Evolutionary conservation across 2,329 filamentous ascomycete genomes (phyloP), one percentile per base, ranked within the genome.

Genomic region (Ceratocystis colombiana): DNA sequence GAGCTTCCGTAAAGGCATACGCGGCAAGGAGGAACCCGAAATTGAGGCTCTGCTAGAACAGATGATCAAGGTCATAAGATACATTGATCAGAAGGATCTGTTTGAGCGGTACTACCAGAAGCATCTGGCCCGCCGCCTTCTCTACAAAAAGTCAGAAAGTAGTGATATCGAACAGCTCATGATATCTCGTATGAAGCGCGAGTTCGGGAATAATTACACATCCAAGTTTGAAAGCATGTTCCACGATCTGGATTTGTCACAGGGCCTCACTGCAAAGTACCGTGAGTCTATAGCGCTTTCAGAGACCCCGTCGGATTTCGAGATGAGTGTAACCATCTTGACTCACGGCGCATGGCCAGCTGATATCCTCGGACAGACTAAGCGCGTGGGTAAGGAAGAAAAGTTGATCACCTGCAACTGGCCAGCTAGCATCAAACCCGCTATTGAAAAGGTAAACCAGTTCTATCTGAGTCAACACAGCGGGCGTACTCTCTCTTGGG

Each of bases 101-200:
- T 96, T 99, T 72, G 93, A 99, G 77, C 85, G 89, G 3, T 99
- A 99, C 75, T 97, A 99, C 79, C 96, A 97, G 79, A 96, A 96
- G 74, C 94, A 99, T 76, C 82, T 99, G 28, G 93, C 90, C 57
- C 88, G 90, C 68, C 86, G 94, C 64, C 78, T 99, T 53, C 79
- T 99, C 20, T 89, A 94, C 77, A 89, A 88, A 73, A 95, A 94
- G 72, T 93, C 90, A 0, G 87, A 95, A 70, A 96, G 89, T 73
- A 87, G 90, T 70, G 93, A 96, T 72, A 90, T 91, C 0, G 94
- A 99, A 76, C 92, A 93, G 74, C 88, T 94, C 72, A 95, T 99
- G 84, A 94, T 99, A 64, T 88, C 87, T 0, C 89, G 93, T 69
- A 96, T 99, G 91, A 97, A 96, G 81, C 85, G 94, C 73, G 93